A percentile compares a stretch with the other conserved stretches of the same genome.
Conservation (phyloP, 805 yeast genomes). For the Ogataea parapolymorpha region DNA sequence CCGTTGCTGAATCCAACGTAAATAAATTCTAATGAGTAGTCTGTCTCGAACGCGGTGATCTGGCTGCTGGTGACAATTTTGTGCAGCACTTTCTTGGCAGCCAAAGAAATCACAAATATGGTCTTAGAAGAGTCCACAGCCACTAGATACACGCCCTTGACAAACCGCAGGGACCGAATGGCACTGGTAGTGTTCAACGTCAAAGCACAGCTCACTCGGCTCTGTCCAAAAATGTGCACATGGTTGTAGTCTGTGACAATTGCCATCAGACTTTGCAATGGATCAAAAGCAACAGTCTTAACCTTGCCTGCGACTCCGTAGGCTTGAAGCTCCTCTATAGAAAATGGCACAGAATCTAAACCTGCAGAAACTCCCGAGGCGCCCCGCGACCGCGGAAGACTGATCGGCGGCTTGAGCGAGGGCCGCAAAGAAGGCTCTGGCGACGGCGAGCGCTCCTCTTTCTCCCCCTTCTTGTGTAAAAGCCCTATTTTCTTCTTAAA, state of each 20-base stretch:
- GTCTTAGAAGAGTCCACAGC: slow-evolving; percentile 61
- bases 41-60: slow-evolving; percentile 68
- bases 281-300: slow-evolving; percentile 73
- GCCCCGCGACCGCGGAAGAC: slow-evolving; percentile 6
- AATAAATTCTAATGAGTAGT: slow-evolving; percentile 87
- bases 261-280: slow-evolving; percentile 83
- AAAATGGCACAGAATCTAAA: slow-evolving; percentile 27
- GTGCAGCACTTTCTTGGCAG: slow-evolving; percentile 56
- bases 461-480: slow-evolving; percentile 14
- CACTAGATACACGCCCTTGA: slow-evolving; percentile 78
- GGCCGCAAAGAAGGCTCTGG: slow-evolving; percentile 6
- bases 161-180: slow-evolving; percentile 57
- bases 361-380: slow-evolving; percentile 30
- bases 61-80: slow-evolving; percentile 61
- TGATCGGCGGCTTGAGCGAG: slow-evolving; percentile 11
- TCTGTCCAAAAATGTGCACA: slow-evolving; percentile 79
- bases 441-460: background rate
- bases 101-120: slow-evolving; percentile 67
- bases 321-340: slow-evolving; percentile 31
- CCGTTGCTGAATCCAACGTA: slow-evolving; percentile 81
- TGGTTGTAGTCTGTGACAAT: slow-evolving; percentile 68
- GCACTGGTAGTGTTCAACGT: slow-evolving; percentile 48
- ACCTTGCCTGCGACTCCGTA: slow-evolving; percentile 68
- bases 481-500: slow-evolving; percentile 19
- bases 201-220: slow-evolving; percentile 69